A percentile compares a stretch with the other conserved stretches of the same genome.
Evolutionary conservation across 208 protist species (phyloP).

Genomic region (Leishmania arabica): DNA sequence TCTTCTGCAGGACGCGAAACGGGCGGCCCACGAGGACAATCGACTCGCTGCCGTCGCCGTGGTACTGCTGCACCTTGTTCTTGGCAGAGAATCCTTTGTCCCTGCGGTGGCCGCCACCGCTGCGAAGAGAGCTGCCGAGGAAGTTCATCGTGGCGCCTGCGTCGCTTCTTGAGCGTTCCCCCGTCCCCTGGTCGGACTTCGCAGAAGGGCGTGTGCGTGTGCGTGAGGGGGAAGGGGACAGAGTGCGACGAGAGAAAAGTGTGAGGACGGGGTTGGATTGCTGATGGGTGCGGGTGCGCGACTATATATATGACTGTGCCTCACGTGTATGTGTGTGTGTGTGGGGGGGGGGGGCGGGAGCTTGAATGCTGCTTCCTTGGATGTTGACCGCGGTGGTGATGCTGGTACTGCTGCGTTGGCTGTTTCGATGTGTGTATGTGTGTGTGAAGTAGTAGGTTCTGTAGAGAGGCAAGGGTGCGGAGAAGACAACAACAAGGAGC

Average conservation of each 20-base stretch:
- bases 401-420: background rate
- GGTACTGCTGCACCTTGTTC: constrained; percentile 84
- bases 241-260: background rate
- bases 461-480: background rate
- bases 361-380: background rate
- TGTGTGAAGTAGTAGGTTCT: background rate
- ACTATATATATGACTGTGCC: background rate
- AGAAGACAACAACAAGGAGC: background rate
- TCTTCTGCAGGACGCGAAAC: constrained; percentile 78
- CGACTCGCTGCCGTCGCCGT: constrained; percentile 73
- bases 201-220: background rate
- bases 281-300: background rate
- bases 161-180: background rate
- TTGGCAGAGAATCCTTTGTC: constrained; percentile 80
- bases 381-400: background rate
- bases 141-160: constrained; percentile 24
- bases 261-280: background rate
- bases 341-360: background rate
- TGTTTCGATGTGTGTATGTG: background rate
- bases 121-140: constrained; percentile 18
- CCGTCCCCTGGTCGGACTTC: background rate
- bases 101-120: constrained; percentile 34
- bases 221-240: background rate
- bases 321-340: background rate
- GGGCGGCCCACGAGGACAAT: constrained; percentile 85